Base-by-base conservation (phyloP, 164 flowering plant species). In the Litsea cubeba region DNA sequence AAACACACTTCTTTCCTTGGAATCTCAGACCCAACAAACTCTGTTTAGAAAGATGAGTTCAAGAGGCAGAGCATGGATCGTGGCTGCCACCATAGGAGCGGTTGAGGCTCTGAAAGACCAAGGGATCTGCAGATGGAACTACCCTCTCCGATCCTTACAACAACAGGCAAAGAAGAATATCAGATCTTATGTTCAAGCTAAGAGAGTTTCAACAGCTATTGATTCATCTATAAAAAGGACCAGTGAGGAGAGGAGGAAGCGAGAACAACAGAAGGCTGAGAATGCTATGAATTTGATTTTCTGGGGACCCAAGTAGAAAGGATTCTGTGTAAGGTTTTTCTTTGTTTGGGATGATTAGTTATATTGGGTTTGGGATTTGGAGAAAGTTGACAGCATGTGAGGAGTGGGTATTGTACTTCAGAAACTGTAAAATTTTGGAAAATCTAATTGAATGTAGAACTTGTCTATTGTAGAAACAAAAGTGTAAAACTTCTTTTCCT, bases 201-300 rank as follows among this genome's bases (percentile, higher is more conserved):
- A 69, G 25, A 77, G 63, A 74, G 2, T 68, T 0, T 23, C 68
- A 0, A 14, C 18, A 14, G 17, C 60, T 54, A 14, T 4, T 12
- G 17, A 5, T 54, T 54, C 60, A 3, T 54, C 20, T 3, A 4
- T 54, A 1, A 35, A 35, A 35, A 35, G 46, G 46, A 35, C 8
- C 1, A 12, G 18, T 14, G 60, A 54, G 18, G 60, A 54, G n/a
- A 54, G 20, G 20, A 3, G 5, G 18, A 81, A 76, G 60, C 73
- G 66, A 60, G 70, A 83, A 3, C 88, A 84, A 63, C 83, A 83
- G 32, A 80, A 83, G 18, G 40, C 83, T 51, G 76, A 83, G 65
- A 85, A 22, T 66, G 86, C 83, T 54, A 83, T 84, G 88, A 83
- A 77, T 72, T 79, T 85, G 83, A 87, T 86, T 74, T 85, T 85